Base-by-base conservation (phyloP, 257 asterid genomes). In the Capsicum chinense region DNA sequence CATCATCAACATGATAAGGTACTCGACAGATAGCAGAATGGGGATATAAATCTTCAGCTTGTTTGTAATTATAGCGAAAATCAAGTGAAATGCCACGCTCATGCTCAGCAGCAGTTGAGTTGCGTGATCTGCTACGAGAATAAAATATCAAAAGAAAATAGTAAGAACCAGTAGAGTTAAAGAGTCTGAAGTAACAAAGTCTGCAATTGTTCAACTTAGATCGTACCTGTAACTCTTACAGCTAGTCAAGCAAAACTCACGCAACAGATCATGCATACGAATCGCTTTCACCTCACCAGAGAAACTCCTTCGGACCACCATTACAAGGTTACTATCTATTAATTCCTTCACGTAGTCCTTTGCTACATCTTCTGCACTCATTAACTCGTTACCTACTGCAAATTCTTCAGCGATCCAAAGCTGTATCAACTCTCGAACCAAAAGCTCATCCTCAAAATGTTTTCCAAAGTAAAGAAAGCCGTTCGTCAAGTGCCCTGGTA, bases 181-280 rank as follows among this genome's bases (percentile, higher is more conserved):
- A 67, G 39, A 35, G 21, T 67, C 74, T 67, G 39, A 35, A 4
- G 50, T 67, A 8, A 67, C 39, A 67, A 67, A 35, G 74, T 67
- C 14, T 15, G 44, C 13, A 7, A 6, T 71, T 26, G 59, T 79
- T 59, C 39, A 56, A 13, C 21, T 67, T 7, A 1, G 80, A 56
- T 80, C 52, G 16, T 9, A 5, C 35, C 50, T 19, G 2, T 2
- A 6, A 15, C 7, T 17, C 9, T 58, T 58, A 58, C 63, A 58
- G 2, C 5, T 19, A n/a, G 13, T n/a, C 35, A 10, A 62, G 86
- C 88, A 83, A 4, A 86, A 81, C 37, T 83, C 84, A 56, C 59
- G 86, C n/a, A 86, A 9, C 56, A 68, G 21, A 33, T 86, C 81
- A 48, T 86, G 88, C 52, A 86, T 13, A 5, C 35, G 44, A 39